These are phyloP conservation scores for Aspergillus phoenicis DNA, from an alignment of 2,329 filamentous ascomycete genomes.

Conservation along the genomic window DNA sequence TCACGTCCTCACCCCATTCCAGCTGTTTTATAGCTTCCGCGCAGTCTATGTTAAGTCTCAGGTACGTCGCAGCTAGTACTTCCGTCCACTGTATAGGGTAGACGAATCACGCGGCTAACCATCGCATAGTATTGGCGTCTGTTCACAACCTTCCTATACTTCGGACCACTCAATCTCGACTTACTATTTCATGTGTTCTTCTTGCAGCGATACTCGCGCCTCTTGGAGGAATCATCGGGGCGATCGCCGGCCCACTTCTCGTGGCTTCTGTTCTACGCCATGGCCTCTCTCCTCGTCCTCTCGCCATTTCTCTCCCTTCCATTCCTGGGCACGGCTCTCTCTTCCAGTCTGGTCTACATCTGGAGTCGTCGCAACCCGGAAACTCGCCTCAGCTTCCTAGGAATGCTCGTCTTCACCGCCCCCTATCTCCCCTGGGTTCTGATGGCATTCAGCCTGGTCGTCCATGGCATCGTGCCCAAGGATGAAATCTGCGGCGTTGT, in stretches of 20 bases:
- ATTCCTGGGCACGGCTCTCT: conserved; percentile 91
- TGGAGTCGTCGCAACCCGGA: conserved; percentile 96
- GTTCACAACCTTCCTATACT: conserved; percentile 96
- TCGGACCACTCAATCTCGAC: conserved; percentile 90
- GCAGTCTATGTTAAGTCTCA: conserved; percentile 90
- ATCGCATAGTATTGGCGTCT: conserved; percentile 83
- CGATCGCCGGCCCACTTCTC: conserved; percentile 90
- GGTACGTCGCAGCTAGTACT: conserved; percentile 57
- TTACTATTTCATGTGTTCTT: conserved; percentile 98
- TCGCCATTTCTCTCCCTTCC: conserved; percentile 88
- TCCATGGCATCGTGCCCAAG: conserved; percentile 87
- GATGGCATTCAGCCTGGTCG: conserved; percentile 86
- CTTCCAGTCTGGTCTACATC: conserved; percentile 93
- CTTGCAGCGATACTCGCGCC: conserved; percentile 90
- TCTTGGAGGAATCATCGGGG: conserved; percentile 92
- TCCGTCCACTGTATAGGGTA: background rate
- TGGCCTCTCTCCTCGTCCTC: conserved; percentile 73
- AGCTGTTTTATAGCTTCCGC: conserved; percentile 95
- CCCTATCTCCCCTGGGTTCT: conserved; percentile 96
- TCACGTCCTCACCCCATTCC: conserved; percentile 86
- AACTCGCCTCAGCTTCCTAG: conserved; percentile 83
- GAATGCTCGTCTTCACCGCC: conserved; percentile 85
- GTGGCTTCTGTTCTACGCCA: conserved; percentile 88
- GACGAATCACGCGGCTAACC: conserved; percentile 14
- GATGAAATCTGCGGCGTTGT: conserved; percentile 95